Evolutionary conservation across 2,329 filamentous ascomycete genomes (phyloP).

Genomic region (Penicillium sp.): DNA sequence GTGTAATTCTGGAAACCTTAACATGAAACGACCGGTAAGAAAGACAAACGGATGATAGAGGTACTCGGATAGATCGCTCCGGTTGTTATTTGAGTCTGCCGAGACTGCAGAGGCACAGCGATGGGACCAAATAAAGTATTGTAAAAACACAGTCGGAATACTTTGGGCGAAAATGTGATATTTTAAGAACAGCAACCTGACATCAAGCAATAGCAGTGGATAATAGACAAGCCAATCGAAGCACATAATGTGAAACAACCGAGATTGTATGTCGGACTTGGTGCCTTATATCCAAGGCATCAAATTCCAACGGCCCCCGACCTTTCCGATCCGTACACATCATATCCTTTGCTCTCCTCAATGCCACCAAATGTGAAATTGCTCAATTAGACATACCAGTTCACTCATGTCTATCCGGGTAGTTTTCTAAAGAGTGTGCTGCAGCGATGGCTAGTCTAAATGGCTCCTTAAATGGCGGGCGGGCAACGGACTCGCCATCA

Average conservation of each 20-base stretch:
- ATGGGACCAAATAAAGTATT: background rate
- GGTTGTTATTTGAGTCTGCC: background rate
- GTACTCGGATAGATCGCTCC: background rate
- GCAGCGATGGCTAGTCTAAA: constrained; percentile 3
- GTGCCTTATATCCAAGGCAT: background rate
- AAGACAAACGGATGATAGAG: background rate
- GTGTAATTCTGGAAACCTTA: background rate
- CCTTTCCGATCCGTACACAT: background rate
- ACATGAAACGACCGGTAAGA: background rate
- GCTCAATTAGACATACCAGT: background rate
- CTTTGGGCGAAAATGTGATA: background rate
- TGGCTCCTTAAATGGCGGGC: background rate
- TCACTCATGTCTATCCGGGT: background rate
- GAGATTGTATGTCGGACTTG: background rate
- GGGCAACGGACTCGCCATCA: constrained; percentile 22
- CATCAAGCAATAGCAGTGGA: background rate
- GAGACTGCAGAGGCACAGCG: background rate
- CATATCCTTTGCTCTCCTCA: background rate
- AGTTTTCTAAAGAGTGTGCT: background rate
- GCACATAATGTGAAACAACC: background rate
- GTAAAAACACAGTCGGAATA: background rate
- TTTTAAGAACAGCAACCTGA: background rate
- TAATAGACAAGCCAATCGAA: background rate
- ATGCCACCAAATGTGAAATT: background rate
- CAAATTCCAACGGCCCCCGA: too few species aligned